A percentile compares a stretch with the other conserved stretches of the same genome.
Conservation (phyloP, 164 flowering plant species). For the Amborella trichopoda region DNA sequence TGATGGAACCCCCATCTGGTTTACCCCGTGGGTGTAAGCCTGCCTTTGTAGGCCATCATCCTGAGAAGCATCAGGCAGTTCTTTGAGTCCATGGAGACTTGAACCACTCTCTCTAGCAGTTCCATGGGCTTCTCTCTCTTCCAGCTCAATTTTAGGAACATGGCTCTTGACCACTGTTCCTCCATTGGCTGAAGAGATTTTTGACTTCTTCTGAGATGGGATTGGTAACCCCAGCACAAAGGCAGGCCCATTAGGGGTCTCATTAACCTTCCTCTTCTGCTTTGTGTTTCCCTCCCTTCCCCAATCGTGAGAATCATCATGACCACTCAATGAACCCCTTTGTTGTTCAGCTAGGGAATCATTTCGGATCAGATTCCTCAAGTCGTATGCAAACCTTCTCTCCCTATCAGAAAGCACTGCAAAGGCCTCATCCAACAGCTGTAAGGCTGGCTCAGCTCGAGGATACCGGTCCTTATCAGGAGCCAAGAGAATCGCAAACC, state of each 20-base stretch:
- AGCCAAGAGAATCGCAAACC: slow-evolving; percentile 15
- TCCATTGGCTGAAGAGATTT: too few relatives aligned
- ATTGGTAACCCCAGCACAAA: too few relatives aligned
- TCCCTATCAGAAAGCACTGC: slow-evolving; percentile 21
- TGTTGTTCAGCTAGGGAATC: not conserved
- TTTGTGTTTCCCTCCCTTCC: not conserved
- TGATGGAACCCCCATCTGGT: not conserved
- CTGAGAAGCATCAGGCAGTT: slow-evolving; percentile 4
- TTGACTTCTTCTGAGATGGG: too few relatives aligned
- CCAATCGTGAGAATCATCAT: not conserved
- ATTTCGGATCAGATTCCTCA: slow-evolving; percentile 7
- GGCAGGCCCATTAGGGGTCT: too few relatives aligned
- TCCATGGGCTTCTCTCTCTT: too few relatives aligned
- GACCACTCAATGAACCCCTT: not conserved
- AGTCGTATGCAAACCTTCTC: slow-evolving; percentile 21
- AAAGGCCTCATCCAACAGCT: slow-evolving; percentile 21
- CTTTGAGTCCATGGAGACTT: too few relatives aligned
- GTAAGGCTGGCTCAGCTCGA: slow-evolving; percentile 24
- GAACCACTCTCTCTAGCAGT: too few relatives aligned
- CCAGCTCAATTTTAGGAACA: too few relatives aligned
- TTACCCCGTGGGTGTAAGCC: not conserved
- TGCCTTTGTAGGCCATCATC: not conserved
- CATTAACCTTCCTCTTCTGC: too few relatives aligned
- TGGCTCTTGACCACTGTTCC: too few relatives aligned
- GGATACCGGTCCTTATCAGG: slow-evolving; percentile 29